Evolutionary conservation across 352 stramenopile species (phyloP).

Genomic region (Phytophthora macrochlamydospora): DNA sequence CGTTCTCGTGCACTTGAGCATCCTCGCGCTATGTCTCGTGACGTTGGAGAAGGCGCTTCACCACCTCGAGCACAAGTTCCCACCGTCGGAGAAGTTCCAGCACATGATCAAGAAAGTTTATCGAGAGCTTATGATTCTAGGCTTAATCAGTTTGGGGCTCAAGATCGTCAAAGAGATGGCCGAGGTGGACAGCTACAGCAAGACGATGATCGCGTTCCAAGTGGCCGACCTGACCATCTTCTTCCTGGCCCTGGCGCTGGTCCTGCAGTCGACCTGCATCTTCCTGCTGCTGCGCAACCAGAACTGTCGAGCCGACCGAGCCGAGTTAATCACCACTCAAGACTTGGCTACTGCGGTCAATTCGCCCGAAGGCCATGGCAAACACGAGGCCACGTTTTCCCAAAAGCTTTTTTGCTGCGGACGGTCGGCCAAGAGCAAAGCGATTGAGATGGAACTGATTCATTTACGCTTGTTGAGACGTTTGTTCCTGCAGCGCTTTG

Average conservation of each 20-base stretch:
- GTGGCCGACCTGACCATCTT: conserved; percentile 59
- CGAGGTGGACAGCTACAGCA: conserved; percentile 33
- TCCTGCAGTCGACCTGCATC: conserved; percentile 46
- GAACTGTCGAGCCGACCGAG: conserved; percentile 39
- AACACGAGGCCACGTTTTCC: conserved; percentile 1
- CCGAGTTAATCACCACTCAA: conserved; percentile 43
- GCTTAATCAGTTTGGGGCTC: conserved; percentile 50
- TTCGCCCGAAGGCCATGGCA: background rate
- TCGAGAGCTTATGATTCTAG: conserved; percentile 63
- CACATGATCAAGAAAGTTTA: conserved; percentile 73
- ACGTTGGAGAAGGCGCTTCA: conserved; percentile 47
- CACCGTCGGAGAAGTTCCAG: conserved; percentile 57
- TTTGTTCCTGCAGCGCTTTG: conserved; percentile 47
- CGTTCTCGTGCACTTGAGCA: conserved; percentile 46
- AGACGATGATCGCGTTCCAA: conserved; percentile 52
- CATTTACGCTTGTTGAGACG: conserved; percentile 42
- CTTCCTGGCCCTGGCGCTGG: conserved; percentile 49
- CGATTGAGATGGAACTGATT: conserved; percentile 21
- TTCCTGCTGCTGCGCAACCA: conserved; percentile 47
- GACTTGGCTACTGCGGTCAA: conserved; percentile 31
- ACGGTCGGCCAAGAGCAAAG: conserved; percentile 16
- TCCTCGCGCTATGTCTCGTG: conserved; percentile 49
- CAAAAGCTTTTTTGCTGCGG: conserved; percentile 21
- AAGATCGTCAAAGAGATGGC: conserved; percentile 51
- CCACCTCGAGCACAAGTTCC: conserved; percentile 45